Conservation (phyloP, 2,329 filamentous ascomycete genomes). For the Sarocladium strictum region DNA sequence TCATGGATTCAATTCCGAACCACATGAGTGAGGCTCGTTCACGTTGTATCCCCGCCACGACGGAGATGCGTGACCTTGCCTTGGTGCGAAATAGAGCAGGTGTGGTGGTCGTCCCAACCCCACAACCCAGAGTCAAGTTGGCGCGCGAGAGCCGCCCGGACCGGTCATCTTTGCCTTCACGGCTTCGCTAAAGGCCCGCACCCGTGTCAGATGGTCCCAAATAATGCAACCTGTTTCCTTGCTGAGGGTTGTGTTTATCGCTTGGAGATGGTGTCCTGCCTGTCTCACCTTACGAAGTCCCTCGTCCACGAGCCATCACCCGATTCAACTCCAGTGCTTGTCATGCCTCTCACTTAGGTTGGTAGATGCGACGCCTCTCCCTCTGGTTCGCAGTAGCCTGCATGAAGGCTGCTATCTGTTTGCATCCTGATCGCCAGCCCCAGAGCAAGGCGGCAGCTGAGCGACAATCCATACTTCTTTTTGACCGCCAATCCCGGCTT, state of each 20-base stretch:
- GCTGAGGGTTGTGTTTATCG: neutral
- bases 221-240: neutral
- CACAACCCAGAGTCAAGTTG: neutral
- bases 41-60: neutral
- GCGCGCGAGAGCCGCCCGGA: neutral
- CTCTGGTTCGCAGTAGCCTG: neutral
- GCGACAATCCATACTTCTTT: neutral
- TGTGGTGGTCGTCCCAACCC: neutral
- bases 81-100: neutral
- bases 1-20: constrained; percentile 1
- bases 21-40: constrained; percentile 7
- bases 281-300: constrained; percentile 9
- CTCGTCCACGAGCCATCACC: constrained; percentile 1
- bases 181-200: neutral
- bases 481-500: constrained; percentile 1
- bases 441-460: constrained; percentile 1
- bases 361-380: neutral
- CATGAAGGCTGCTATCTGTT: neutral
- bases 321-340: neutral
- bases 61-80: neutral
- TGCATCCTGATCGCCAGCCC: constrained; percentile 1
- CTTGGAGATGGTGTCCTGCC: neutral
- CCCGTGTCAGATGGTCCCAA: constrained; percentile 8
- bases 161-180: constrained; percentile 6
- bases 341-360: neutral